phyloP scores from a whole-genome alignment of 2,329 filamentous ascomycete genomes.

The Xylaria digitata region DNA sequence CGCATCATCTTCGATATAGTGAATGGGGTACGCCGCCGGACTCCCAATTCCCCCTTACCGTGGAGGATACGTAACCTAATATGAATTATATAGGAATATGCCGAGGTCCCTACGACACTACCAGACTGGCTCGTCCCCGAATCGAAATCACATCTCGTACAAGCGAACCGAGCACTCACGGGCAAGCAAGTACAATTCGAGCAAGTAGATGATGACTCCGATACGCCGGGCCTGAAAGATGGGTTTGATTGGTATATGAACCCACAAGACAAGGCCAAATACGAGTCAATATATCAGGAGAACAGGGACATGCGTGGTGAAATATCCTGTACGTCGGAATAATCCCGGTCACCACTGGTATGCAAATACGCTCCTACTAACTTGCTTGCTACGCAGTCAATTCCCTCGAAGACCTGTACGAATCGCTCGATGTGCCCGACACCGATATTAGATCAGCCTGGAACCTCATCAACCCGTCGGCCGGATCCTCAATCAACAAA shows the following conservation, averaged over 20 bases:
- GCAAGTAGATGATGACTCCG: slow-evolving; percentile 83
- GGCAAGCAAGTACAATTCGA: slow-evolving; percentile 87
- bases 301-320: slow-evolving; percentile 90
- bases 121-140: slow-evolving; percentile 98
- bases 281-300: slow-evolving; percentile 96
- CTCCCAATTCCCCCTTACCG: background rate
- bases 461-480: slow-evolving; percentile 97
- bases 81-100: slow-evolving; percentile 74
- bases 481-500: slow-evolving; percentile 85
- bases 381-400: slow-evolving; percentile 66
- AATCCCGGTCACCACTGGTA: background rate
- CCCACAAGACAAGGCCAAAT: slow-evolving; percentile 88
- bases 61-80: slow-evolving; percentile 9
- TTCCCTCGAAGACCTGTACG: slow-evolving; percentile 84
- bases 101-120: slow-evolving; percentile 84
- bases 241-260: slow-evolving; percentile 99
- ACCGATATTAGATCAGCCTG: slow-evolving; percentile 90
- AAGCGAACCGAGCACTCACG: slow-evolving; percentile 82
- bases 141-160: slow-evolving; percentile 90
- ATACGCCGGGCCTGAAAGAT: slow-evolving; percentile 87
- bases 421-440: slow-evolving; percentile 77
- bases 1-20: slow-evolving; percentile 96
- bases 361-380: background rate
- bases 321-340: slow-evolving; percentile 71
- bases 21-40: slow-evolving; percentile 74